Evolutionary conservation across 345 rosid species (phyloP).

Genomic region (Balakata baccata): DNA sequence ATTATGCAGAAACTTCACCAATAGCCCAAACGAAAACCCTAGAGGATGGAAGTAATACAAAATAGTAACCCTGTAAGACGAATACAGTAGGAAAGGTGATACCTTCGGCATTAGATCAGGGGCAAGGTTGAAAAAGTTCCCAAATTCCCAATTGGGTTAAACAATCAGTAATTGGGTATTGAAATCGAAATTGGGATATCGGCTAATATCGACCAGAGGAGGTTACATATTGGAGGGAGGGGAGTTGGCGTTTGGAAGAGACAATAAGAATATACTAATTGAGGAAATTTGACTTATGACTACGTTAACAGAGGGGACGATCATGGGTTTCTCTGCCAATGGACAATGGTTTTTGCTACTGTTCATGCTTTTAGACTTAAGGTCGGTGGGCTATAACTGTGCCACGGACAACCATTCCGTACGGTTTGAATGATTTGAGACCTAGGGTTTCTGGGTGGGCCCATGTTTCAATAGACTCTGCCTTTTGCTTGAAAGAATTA

Average conservation of each 20-base stretch:
- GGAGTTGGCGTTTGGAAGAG: neutral
- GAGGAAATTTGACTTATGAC: neutral
- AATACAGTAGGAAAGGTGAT: neutral
- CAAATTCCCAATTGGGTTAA: neutral
- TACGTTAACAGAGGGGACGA: constrained; percentile 4
- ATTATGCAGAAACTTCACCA: neutral
- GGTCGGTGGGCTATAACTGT: neutral
- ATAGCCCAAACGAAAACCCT: constrained; percentile 2
- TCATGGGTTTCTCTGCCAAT: neutral
- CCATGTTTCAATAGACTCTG: too few species aligned
- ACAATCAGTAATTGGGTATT: neutral
- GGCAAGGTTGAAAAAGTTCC: neutral
- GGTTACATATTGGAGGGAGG: neutral
- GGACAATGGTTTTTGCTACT: neutral
- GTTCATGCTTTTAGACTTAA: neutral
- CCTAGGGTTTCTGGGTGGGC: too few species aligned
- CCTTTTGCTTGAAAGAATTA: too few species aligned
- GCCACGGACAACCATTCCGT: neutral
- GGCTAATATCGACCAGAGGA: neutral
- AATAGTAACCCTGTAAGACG: neutral
- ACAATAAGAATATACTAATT: neutral
- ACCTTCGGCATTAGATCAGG: constrained; percentile 8
- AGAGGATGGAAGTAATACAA: neutral
- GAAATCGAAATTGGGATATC: neutral
- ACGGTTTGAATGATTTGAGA: neutral